A percentile compares a stretch with the other conserved stretches of the same genome.
phyloP scores from a whole-genome alignment of 768 basidiomycete genomes.

The Russula earlei region DNA sequence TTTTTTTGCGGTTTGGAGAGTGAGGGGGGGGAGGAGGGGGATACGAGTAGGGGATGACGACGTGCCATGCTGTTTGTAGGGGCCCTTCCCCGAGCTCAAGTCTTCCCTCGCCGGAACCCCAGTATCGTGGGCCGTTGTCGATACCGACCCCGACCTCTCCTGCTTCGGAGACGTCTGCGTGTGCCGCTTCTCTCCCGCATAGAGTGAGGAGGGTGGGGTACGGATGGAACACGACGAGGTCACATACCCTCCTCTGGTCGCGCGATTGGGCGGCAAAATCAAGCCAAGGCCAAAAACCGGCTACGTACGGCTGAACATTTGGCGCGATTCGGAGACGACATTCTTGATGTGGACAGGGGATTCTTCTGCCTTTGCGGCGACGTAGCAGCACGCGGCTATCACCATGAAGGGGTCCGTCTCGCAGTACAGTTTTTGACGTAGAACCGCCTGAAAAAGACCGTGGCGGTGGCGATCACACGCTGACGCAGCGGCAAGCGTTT shows the following conservation, averaged over 20 bases:
- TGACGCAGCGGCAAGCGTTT: constrained; percentile 78
- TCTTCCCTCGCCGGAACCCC: constrained; percentile 74
- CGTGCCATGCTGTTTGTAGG: constrained; percentile 87
- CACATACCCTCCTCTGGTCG: constrained; percentile 65
- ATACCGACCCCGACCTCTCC: constrained; percentile 44
- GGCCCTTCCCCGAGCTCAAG: constrained; percentile 68
- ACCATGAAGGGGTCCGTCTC: constrained; percentile 95
- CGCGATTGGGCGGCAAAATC: background rate
- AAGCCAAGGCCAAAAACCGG: background rate
- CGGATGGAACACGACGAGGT: constrained; percentile 87
- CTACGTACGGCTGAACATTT: constrained; percentile 65
- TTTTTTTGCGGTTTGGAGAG: background rate
- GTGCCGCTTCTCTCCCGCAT: constrained; percentile 48
- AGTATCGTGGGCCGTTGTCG: constrained; percentile 55
- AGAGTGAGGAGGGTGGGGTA: constrained; percentile 81
- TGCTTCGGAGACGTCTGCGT: constrained; percentile 44
- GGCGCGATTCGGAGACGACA: constrained; percentile 73
- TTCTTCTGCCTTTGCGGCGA: constrained; percentile 96
- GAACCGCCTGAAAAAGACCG: constrained; percentile 93
- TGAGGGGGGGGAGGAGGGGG: too few species aligned
- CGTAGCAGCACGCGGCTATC: constrained; percentile 87
- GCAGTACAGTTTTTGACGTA: constrained; percentile 93
- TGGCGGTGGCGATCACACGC: constrained; percentile 87
- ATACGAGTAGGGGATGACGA: background rate
- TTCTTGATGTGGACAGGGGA: constrained; percentile 91